Conservation (phyloP, 768 basidiomycete species). For the Pleurotus giganteus region DNA sequence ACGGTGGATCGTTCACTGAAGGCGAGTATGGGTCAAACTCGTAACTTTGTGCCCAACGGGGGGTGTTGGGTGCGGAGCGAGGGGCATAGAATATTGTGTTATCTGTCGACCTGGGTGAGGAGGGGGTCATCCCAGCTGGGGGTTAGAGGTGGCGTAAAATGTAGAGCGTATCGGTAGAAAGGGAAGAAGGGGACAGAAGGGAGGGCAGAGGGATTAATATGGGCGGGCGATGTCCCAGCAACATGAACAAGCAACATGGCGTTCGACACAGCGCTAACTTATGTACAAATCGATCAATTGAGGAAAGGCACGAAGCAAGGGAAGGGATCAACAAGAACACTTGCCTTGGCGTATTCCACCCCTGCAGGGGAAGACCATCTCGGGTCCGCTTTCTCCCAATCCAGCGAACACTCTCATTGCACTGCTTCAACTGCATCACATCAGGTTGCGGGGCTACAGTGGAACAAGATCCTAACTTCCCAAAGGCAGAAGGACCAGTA, state of each 20-base stretch:
- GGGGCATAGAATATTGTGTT: conserved; percentile 8
- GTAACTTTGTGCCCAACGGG: not conserved
- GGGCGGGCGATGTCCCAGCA: not conserved
- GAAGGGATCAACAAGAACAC: not conserved
- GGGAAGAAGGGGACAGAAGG: not conserved
- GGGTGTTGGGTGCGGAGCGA: not conserved
- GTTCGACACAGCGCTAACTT: conserved; percentile 1
- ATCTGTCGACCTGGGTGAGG: conserved; percentile 1
- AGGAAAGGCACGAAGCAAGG: not conserved
- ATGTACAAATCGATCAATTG: conserved; percentile 2
- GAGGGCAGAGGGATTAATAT: not conserved
- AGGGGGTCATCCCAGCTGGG: conserved; percentile 10
- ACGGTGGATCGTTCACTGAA: not conserved
- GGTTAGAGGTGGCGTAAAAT: not conserved
- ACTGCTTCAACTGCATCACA: not conserved
- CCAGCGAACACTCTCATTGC: not conserved
- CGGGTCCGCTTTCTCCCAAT: not conserved
- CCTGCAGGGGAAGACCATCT: conserved; percentile 2
- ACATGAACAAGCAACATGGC: conserved; percentile 11
- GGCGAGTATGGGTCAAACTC: conserved; percentile 4
- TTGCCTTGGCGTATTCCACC: not conserved
- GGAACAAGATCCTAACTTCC: too few relatives aligned
- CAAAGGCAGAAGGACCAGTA: too few relatives aligned
- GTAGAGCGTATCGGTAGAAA: not conserved
- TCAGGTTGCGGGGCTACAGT: too few relatives aligned